These are phyloP conservation scores for Schizonepeta tenuifolia DNA, from an alignment of 257 asterid genomes.

Conservation along the genomic window DNA sequence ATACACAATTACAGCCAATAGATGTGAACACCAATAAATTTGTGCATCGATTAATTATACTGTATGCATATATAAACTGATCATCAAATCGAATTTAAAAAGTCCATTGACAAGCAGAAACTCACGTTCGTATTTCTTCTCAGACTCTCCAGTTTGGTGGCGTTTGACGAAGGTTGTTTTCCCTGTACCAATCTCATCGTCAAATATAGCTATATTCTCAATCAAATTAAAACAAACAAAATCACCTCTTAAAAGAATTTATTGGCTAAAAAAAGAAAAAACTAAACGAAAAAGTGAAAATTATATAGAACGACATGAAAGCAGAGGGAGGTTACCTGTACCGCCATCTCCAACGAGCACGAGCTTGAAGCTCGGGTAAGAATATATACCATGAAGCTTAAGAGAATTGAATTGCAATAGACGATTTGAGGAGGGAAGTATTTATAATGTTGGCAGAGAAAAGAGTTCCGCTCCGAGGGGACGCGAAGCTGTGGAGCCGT, in stretches of 20 bases:
- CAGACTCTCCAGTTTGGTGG: constrained; percentile 84
- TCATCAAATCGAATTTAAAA: not conserved
- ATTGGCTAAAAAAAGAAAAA: not conserved
- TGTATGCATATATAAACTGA: not conserved
- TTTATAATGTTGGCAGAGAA: not conserved
- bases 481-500: constrained; percentile 27
- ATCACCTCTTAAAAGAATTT: not conserved
- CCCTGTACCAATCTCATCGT: constrained; percentile 44
- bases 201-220: not conserved
- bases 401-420: not conserved
- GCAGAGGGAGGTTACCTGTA: constrained; percentile 46
- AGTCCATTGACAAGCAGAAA: not conserved
- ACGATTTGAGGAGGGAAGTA: constrained; percentile 20
- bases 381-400: constrained; percentile 18
- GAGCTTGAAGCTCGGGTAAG: constrained; percentile 77
- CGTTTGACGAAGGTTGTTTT: constrained; percentile 82
- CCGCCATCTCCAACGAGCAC: constrained; percentile 80
- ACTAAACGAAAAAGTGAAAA: not conserved
- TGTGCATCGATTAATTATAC: too few relatives aligned
- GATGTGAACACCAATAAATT: too few relatives aligned
- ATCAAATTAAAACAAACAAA: not conserved
- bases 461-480: constrained; percentile 1
- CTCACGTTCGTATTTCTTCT: constrained; percentile 79
- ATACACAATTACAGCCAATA: too few relatives aligned
- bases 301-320: not conserved